These are phyloP conservation scores for Abrus precatorius DNA, from an alignment of 306 rosid species.

Conservation along the genomic window DNA sequence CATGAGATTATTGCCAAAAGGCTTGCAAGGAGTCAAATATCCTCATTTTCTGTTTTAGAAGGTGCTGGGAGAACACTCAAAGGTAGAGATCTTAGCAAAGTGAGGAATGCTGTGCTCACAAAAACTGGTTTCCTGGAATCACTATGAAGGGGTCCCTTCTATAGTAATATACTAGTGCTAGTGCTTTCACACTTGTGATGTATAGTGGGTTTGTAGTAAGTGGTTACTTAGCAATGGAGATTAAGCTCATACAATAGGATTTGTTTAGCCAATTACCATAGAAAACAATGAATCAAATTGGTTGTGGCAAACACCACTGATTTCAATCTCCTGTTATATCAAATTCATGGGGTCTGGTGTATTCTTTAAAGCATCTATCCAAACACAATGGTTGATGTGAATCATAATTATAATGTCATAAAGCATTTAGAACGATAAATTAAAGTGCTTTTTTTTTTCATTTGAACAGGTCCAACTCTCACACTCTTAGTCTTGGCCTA, in stretches of 20 bases:
- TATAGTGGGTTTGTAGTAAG: constrained; percentile 36
- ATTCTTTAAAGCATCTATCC: constrained; percentile 34
- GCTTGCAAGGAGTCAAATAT: constrained; percentile 79
- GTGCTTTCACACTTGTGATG: constrained; percentile 42
- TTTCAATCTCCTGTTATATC: constrained; percentile 4
- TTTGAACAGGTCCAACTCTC: neutral
- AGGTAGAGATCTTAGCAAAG: constrained; percentile 90
- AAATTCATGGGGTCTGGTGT: constrained; percentile 11
- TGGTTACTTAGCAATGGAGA: constrained; percentile 30
- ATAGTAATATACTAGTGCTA: neutral
- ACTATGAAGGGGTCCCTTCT: constrained; percentile 35
- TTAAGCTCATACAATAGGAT: constrained; percentile 25
- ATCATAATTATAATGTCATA: constrained; percentile 3
- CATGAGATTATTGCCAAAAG: constrained; percentile 83
- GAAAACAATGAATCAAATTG: constrained; percentile 27
- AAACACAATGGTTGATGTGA: constrained; percentile 26
- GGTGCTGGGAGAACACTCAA: constrained; percentile 93
- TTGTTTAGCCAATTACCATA: constrained; percentile 28
- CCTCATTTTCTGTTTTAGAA: constrained; percentile 91
- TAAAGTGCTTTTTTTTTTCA: neutral
- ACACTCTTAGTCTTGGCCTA: neutral
- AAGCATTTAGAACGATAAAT: constrained; percentile 4
- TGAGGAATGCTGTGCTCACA: constrained; percentile 76
- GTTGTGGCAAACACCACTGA: constrained; percentile 17
- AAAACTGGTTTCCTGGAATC: constrained; percentile 88